Percentiles rank a stretch among this genome's conserved stretches.
Conservation (phyloP, 495 filamentous ascomycete genomes). For the Trichoderma erinaceum region DNA sequence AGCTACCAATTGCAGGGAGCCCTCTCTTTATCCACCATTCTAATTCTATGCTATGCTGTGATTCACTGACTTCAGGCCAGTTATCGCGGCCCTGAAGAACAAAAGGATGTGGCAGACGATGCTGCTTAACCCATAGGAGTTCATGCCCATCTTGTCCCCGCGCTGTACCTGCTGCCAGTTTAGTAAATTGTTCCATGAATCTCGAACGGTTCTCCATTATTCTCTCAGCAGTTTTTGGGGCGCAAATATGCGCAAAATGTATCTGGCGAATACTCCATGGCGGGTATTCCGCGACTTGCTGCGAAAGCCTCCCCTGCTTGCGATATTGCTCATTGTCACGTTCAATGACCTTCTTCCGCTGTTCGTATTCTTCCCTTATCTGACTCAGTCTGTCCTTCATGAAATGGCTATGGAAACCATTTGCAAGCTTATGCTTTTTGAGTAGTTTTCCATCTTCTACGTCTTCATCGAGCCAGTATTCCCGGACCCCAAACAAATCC, state of each 20-base stretch:
- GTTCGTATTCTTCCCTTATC: neutral
- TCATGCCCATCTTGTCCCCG: neutral
- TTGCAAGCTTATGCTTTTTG: neutral
- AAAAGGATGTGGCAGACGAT: neutral
- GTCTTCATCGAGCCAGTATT: neutral
- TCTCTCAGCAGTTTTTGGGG: neutral
- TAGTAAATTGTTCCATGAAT: neutral
- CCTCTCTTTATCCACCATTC: neutral
- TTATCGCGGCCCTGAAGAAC: neutral
- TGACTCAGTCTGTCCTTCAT: neutral
- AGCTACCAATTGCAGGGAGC: neutral
- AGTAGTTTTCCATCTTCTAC: neutral
- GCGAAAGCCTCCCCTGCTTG: neutral
- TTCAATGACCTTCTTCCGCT: neutral
- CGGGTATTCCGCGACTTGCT: neutral
- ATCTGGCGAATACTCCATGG: neutral
- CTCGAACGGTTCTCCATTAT: neutral
- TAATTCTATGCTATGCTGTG: neutral
- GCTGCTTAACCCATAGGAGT: neutral
- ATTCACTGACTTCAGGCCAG: neutral
- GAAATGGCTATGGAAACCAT: neutral
- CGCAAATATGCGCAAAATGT: neutral
- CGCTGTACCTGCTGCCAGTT: neutral
- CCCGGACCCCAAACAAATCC: neutral
- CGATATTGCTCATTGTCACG: neutral